phyloP scores from a whole-genome alignment of 768 basidiomycete species.

The Leucocoprinus leucothites region DNA sequence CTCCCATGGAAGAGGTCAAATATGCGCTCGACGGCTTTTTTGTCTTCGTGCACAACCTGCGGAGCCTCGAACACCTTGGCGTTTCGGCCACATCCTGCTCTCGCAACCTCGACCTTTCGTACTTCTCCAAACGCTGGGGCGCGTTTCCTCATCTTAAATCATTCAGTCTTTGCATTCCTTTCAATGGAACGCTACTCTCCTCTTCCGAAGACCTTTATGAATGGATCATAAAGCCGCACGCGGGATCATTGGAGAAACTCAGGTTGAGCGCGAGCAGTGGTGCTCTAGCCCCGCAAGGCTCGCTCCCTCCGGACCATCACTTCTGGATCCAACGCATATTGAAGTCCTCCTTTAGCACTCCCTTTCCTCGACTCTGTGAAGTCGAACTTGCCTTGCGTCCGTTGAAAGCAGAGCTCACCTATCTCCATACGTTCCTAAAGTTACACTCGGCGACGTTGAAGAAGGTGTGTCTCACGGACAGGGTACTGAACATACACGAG shows the following conservation, averaged over 20 bases:
- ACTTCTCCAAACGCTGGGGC: slow-evolving; percentile 34
- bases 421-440: slow-evolving; percentile 28
- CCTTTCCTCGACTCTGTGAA: slow-evolving; percentile 29
- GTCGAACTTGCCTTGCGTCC: slow-evolving; percentile 38
- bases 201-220: slow-evolving; percentile 27
- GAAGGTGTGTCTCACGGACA: slow-evolving; percentile 35
- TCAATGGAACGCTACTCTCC: slow-evolving; percentile 39
- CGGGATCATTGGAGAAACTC: slow-evolving; percentile 30
- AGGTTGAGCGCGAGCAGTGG: slow-evolving; percentile 31
- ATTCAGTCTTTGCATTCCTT: slow-evolving; percentile 40
- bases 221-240: slow-evolving; percentile 34
- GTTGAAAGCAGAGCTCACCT: slow-evolving; percentile 27
- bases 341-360: slow-evolving; percentile 19
- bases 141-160: slow-evolving; percentile 36
- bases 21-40: slow-evolving; percentile 35
- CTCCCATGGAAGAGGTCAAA: slow-evolving; percentile 27
- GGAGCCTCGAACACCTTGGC: slow-evolving; percentile 33
- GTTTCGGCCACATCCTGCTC: slow-evolving; percentile 34
- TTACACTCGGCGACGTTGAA: slow-evolving; percentile 25
- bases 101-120: slow-evolving; percentile 34
- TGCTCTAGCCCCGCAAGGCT: slow-evolving; percentile 13
- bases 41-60: slow-evolving; percentile 43
- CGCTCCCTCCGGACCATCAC: slow-evolving; percentile 25
- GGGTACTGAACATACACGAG: slow-evolving; percentile 28
- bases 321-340: slow-evolving; percentile 42